Evolutionary conservation across 495 filamentous ascomycete species (phyloP).

Genomic region (Aspergillus kassunensis): DNA sequence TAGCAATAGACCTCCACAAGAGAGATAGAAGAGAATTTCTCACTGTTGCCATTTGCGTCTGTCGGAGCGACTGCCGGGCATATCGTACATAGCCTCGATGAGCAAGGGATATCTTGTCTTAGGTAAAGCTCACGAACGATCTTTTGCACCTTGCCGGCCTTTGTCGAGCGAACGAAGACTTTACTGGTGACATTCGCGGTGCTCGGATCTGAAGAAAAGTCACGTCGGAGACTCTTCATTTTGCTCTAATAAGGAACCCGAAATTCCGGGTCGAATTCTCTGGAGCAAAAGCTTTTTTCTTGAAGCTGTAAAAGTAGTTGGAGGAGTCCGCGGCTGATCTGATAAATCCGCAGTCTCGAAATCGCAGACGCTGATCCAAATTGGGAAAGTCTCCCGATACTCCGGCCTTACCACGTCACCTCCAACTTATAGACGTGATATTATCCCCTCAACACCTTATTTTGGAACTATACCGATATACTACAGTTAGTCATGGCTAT

Average conservation of each 20-base stretch:
- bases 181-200: conserved; percentile 84
- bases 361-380: conserved; percentile 14
- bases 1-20: conserved; percentile 19
- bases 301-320: too few species aligned
- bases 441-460: too few species aligned
- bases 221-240: conserved; percentile 90
- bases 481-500: conserved; percentile 27
- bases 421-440: neutral
- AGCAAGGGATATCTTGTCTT: conserved; percentile 95
- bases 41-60: conserved; percentile 75
- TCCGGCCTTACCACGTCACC: neutral
- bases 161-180: conserved; percentile 87
- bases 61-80: conserved; percentile 68
- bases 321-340: conserved; percentile 17
- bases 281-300: conserved; percentile 20
- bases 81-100: conserved; percentile 75
- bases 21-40: conserved; percentile 4
- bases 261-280: conserved; percentile 10
- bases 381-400: conserved; percentile 23
- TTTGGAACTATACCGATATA: neutral
- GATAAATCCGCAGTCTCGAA: conserved; percentile 14
- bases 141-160: conserved; percentile 95
- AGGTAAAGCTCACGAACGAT: conserved; percentile 96
- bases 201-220: conserved; percentile 61
- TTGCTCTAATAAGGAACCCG: conserved; percentile 24